A percentile compares a stretch with the other conserved stretches of the same genome.
Conservation (phyloP, 73 alveolate species). For the Tetrahymena elliotti region DNA sequence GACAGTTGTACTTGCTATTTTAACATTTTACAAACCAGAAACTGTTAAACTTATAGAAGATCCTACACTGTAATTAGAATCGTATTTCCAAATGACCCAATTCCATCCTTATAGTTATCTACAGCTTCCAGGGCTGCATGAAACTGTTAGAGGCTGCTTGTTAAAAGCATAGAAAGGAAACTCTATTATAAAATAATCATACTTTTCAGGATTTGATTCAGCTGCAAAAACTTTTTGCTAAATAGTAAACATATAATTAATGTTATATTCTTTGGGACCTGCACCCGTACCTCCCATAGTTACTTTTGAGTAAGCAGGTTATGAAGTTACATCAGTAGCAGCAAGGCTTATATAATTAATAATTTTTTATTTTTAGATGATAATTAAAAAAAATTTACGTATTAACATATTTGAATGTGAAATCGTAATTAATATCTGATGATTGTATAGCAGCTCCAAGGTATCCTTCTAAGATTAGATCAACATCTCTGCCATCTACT, state of each 20-base stretch:
- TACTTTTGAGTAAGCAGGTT: background rate
- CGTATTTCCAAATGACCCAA: constrained; percentile 22
- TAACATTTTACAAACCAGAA: background rate
- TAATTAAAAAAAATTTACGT: background rate
- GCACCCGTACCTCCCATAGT: background rate
- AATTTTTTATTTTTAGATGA: background rate
- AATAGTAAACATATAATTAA: background rate
- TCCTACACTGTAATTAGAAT: background rate
- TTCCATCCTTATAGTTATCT: constrained; percentile 24
- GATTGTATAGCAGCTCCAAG: background rate
- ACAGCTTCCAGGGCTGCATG: background rate
- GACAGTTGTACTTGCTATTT: background rate
- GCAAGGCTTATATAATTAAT: background rate
- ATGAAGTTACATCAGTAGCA: background rate
- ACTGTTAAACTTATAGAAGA: background rate
- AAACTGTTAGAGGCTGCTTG: constrained; percentile 6
- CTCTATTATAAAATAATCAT: constrained; percentile 24
- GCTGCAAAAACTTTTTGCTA: background rate
- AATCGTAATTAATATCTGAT: background rate
- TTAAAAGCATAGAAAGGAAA: constrained; percentile 6
- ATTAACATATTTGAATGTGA: background rate
- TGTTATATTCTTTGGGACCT: background rate
- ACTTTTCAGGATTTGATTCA: background rate
- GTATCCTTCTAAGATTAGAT: background rate
- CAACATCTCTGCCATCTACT: background rate